A percentile compares a stretch with the other conserved stretches of the same genome.
Evolutionary conservation across 1,284 basidiomycete species (phyloP).

Genomic region (Rhodotorula sp.): DNA sequence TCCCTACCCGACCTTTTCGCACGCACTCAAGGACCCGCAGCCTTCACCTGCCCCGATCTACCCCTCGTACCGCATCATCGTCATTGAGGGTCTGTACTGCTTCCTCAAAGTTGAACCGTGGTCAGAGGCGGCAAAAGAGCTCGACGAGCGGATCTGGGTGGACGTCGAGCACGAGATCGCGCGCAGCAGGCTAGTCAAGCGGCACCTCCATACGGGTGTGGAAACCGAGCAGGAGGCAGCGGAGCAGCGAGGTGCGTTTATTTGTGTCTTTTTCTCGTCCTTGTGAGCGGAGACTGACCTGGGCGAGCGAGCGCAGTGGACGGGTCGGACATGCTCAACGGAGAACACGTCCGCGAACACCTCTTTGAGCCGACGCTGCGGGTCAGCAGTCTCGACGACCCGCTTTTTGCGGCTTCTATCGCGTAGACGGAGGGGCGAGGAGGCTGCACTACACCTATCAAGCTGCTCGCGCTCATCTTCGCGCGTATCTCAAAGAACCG

Average conservation of each 20-base stretch:
- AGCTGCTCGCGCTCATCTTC: no score
- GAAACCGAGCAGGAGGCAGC: constrained; percentile 68
- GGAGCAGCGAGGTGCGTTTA: constrained; percentile 64
- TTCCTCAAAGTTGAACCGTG: constrained; percentile 72
- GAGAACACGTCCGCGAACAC: constrained; percentile 36
- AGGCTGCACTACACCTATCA: no score
- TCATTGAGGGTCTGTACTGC: constrained; percentile 83
- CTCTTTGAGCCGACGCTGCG: constrained; percentile 19
- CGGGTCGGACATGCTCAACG: constrained; percentile 42
- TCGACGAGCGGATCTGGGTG: constrained; percentile 81
- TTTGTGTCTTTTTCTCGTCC: not conserved
- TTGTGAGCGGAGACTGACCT: not conserved
- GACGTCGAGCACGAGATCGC: constrained; percentile 65
- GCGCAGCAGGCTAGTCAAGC: constrained; percentile 64
- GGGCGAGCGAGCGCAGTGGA: constrained; percentile 25
- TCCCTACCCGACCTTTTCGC: constrained; percentile 55
- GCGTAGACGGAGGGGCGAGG: no score
- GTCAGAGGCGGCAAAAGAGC: constrained; percentile 63
- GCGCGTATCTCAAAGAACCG: no score
- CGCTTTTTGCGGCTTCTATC: constrained; percentile 2
- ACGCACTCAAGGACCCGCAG: constrained; percentile 57
- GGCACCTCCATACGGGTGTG: constrained; percentile 76
- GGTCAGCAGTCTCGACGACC: constrained; percentile 35
- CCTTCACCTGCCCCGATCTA: constrained; percentile 58
- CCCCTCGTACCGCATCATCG: constrained; percentile 68